These are phyloP conservation scores for Yamadazyma trypodendri DNA, from an alignment of 1,139 yeast genomes.

Conservation along the genomic window DNA sequence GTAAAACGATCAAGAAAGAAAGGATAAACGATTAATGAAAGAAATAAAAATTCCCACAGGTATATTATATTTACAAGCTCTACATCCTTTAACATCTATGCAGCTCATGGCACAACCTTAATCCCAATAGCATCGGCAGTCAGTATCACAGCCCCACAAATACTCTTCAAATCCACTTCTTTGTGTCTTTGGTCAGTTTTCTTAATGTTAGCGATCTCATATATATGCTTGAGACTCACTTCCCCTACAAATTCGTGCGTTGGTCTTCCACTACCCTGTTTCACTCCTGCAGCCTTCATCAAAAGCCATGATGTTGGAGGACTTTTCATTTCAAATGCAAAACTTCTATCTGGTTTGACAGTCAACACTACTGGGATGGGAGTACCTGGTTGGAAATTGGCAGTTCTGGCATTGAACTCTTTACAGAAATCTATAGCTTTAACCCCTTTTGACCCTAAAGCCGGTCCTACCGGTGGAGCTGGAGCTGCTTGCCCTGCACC, in stretches of 20 bases:
- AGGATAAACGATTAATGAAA: no score
- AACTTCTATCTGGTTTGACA: slow-evolving; percentile 90
- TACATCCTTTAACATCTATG: background rate
- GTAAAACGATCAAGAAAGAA: no score
- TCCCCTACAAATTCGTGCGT: slow-evolving; percentile 58
- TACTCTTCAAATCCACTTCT: slow-evolving; percentile 65
- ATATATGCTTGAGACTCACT: slow-evolving; percentile 82
- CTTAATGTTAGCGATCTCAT: slow-evolving; percentile 93
- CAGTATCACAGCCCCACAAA: slow-evolving; percentile 80
- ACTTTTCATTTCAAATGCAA: slow-evolving; percentile 80
- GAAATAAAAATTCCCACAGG: no score
- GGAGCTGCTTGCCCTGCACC: slow-evolving; percentile 99
- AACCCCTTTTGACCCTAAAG: slow-evolving; percentile 96
- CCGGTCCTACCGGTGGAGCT: slow-evolving; percentile 99
- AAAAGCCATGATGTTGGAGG: slow-evolving; percentile 92
- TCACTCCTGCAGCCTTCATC: slow-evolving; percentile 78
- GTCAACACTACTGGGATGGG: slow-evolving; percentile 87
- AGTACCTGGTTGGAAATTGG: slow-evolving; percentile 76
- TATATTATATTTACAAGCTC: slow-evolving; percentile 12
- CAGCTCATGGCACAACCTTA: slow-evolving; percentile 64
- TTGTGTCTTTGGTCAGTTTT: slow-evolving; percentile 82
- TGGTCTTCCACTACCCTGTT: slow-evolving; percentile 72
- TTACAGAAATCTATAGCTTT: slow-evolving; percentile 98
- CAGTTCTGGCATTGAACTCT: slow-evolving; percentile 96
- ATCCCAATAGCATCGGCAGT: slow-evolving; percentile 90